These are phyloP conservation scores for Ramichloridium luteum DNA, from an alignment of 2,329 filamentous ascomycete species.

Conservation along the genomic window DNA sequence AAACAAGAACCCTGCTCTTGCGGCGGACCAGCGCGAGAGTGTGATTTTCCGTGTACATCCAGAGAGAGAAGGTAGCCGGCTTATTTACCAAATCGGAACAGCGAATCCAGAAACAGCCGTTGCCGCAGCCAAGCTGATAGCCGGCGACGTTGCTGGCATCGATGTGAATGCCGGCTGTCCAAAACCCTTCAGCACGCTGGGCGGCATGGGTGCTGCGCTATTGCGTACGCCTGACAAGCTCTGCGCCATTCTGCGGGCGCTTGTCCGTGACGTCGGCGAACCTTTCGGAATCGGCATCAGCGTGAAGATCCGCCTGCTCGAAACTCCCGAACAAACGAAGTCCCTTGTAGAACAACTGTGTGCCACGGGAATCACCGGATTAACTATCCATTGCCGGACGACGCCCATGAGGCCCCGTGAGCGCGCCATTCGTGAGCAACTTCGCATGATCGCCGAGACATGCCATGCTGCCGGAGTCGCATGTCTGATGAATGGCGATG, in stretches of 20 bases:
- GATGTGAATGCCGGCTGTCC: slow-evolving; percentile 98
- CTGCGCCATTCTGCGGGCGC: slow-evolving; percentile 65
- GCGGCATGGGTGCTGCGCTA: slow-evolving; percentile 91
- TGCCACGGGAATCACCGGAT: slow-evolving; percentile 75
- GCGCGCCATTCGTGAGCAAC: slow-evolving; percentile 70
- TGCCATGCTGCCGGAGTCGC: slow-evolving; percentile 79
- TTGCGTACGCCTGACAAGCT: slow-evolving; percentile 75
- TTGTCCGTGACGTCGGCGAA: slow-evolving; percentile 66
- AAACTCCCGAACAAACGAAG: slow-evolving; percentile 63
- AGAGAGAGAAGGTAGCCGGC: slow-evolving; percentile 55
- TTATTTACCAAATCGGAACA: slow-evolving; percentile 90
- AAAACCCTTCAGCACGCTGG: slow-evolving; percentile 86
- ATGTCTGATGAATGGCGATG: slow-evolving; percentile 92
- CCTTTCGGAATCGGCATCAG: slow-evolving; percentile 84
- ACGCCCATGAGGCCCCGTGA: slow-evolving; percentile 90
- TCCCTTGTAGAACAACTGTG: slow-evolving; percentile 65
- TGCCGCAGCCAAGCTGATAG: slow-evolving; percentile 70
- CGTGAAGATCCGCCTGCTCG: slow-evolving; percentile 87
- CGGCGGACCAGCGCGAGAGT: slow-evolving; percentile 43
- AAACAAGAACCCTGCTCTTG: slow-evolving; percentile 42
- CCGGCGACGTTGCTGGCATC: slow-evolving; percentile 79
- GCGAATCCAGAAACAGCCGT: slow-evolving; percentile 73
- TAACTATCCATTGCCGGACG: slow-evolving; percentile 92
- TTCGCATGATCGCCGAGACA: slow-evolving; percentile 69
- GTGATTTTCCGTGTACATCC: slow-evolving; percentile 80